Percentiles rank a stretch among this genome's conserved stretches.
Conservation (phyloP, 164 flowering plant genomes). For the Akebia trifoliata region DNA sequence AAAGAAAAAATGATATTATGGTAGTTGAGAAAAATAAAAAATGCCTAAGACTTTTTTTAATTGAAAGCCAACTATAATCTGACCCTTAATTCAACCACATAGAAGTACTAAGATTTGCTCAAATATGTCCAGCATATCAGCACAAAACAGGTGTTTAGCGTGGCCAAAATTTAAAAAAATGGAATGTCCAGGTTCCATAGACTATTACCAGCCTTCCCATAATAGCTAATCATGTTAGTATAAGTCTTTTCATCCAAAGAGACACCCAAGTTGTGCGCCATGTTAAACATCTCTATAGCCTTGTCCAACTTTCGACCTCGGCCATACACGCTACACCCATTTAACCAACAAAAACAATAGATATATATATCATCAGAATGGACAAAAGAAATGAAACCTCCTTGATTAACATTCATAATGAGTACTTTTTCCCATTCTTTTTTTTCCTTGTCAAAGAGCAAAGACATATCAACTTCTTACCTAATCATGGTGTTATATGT, state of each 20-base stretch:
- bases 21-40: too few relatives aligned
- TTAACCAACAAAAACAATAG: slow-evolving; percentile 10
- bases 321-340: slow-evolving; percentile 81
- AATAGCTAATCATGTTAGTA: slow-evolving; percentile 64
- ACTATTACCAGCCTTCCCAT: slow-evolving; percentile 78
- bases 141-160: too few relatives aligned
- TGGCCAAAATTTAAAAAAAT: background rate
- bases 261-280: slow-evolving; percentile 41
- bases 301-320: slow-evolving; percentile 59
- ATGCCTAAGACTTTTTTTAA: too few relatives aligned
- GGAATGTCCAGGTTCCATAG: background rate
- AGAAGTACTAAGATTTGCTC: background rate
- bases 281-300: slow-evolving; percentile 65
- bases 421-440: background rate
- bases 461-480: slow-evolving; percentile 24
- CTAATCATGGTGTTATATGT: slow-evolving; percentile 89
- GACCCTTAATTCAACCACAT: too few relatives aligned
- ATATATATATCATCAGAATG: slow-evolving; percentile 3
- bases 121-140: background rate
- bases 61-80: too few relatives aligned
- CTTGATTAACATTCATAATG: background rate
- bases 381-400: background rate
- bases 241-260: slow-evolving; percentile 75
- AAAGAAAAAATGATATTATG: too few relatives aligned
- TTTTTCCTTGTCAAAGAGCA: background rate